Evolutionary conservation across 1,284 basidiomycete genomes (phyloP), one percentile per base, ranked within the genome.

Genomic region (Boletus semigastroideus): DNA sequence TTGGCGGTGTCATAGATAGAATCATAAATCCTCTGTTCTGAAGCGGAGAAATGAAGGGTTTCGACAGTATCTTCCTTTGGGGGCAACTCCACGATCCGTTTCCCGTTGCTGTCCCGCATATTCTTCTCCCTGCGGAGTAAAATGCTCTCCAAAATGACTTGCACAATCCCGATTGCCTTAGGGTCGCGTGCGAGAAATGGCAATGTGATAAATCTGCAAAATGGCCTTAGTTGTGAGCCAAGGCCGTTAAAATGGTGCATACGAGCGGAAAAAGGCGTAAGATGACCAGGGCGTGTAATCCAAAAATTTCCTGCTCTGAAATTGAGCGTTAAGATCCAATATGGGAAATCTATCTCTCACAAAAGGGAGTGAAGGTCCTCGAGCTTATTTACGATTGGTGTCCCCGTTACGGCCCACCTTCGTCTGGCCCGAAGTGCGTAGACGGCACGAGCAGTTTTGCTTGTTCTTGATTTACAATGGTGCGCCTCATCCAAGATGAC

Each of bases 311-410:
- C 91, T 93, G 59, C 5, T 28, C 46, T 22, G 28, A 2, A 31
- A 20, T 52, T 49, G 52, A 54, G 49, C 48, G 39, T 13, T 16
- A 44, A 28, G 28, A 41, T 42, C 37, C 11, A 49, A 49, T 36
- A 34, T 25, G 37, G 54, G 55, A 25, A n/a, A 10, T 28, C 2
- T 6, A 44, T 19, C 10, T 67, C 86, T 61, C 53, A 91, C 87
- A 97, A 72, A 2, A 97, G 75, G 1, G 92, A 94, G 63, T 90
- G 95, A 8, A 99, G 74, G 64, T 98, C 95, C 56, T 98, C 96
- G 5, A 98, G 78, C 45, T 87, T 84, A 67, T 99, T 99, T 53
- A 98, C 93, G 56, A 99, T 98, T 0, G 96, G 96, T 11, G 96
- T 98, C 30, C 94, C 90, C 5, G 94, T 97, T 13, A 98, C 82